Evolutionary conservation across 1,284 basidiomycete species (phyloP), one percentile per base, ranked within the genome.

Genomic region (Agaricales sp.): DNA sequence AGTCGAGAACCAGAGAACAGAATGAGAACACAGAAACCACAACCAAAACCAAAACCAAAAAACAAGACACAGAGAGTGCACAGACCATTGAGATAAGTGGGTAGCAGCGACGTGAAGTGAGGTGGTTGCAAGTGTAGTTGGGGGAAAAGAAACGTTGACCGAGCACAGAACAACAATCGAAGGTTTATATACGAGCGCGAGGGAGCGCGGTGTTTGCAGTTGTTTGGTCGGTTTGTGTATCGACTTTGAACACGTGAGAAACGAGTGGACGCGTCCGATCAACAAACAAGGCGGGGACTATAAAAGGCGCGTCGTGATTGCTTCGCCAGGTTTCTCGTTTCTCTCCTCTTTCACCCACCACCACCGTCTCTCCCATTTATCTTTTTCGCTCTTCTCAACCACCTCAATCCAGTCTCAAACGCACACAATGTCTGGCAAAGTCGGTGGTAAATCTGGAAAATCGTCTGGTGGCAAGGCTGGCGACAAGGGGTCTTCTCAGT

Each of bases 401-500:
- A n/a, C n/a, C n/a, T n/a, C n/a, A n/a, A n/a, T n/a, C n/a, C 51
- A 41, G 50, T 45, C 54, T 50, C 25, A 50, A 39, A 51, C 25
- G 43, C n/a, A n/a, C 8, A 65, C 55, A 56, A 74, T 74, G 72
- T 74, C 71, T 66, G 73, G 71, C 57, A 74, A 74, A 72, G 67
- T 63, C 49, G 66, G 68, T 54, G 71, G 71, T 55, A 73, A 73
- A 59, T 69, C 70, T 52, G 41, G 41, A 21, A 74, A 74, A 65
- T 78, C 73, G 51, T 43, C 41, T 19, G 73, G 74, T 54, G 73
- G 74, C 59, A 73, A 73, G 62, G 67, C 66, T 43, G 71, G 77
- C 49, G 69, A 72, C 58, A 73, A 72, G 56, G 76, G 61, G 58
- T 80, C 80, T 63, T 65, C 76, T 12, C 72, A 82, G 63, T 88